phyloP scores from a whole-genome alignment of 176 grass and related monocot species.

The Avena sativa region DNA sequence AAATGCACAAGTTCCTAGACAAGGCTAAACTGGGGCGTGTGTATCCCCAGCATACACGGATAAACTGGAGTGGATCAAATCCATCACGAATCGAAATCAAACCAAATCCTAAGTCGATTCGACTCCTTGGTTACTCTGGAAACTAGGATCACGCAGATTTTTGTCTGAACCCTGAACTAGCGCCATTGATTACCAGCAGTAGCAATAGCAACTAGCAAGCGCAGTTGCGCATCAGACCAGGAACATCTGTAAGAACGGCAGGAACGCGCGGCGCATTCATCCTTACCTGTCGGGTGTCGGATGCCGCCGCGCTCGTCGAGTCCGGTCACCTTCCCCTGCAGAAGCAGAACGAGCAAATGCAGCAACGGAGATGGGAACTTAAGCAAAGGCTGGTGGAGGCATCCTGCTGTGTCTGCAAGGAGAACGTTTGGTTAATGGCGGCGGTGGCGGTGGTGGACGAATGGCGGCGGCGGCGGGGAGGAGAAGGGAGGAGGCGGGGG shows the following conservation, averaged over 20 bases:
- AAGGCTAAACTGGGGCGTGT: neutral
- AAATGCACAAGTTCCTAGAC: neutral
- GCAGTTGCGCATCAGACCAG: neutral
- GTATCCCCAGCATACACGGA: neutral
- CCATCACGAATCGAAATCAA: neutral
- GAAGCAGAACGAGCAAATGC: neutral
- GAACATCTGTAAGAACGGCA: neutral
- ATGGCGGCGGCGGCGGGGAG: constrained; percentile 14
- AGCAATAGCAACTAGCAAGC: neutral
- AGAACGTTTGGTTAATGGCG: no score
- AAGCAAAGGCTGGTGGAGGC: neutral
- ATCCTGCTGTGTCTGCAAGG: neutral
- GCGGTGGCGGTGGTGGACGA: neutral
- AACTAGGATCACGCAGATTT: neutral
- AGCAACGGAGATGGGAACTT: neutral
- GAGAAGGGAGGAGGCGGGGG: neutral
- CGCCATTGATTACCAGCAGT: neutral
- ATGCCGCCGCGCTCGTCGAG: neutral
- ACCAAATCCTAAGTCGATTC: neutral
- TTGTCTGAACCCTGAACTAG: neutral
- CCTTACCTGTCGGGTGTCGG: neutral
- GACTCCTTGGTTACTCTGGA: neutral
- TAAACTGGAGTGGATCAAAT: neutral
- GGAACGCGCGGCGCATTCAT: neutral
- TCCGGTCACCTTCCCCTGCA: constrained; percentile 15